Conservation (phyloP, 2,329 filamentous ascomycete genomes). For the Ceratocystis albifundus region DNA sequence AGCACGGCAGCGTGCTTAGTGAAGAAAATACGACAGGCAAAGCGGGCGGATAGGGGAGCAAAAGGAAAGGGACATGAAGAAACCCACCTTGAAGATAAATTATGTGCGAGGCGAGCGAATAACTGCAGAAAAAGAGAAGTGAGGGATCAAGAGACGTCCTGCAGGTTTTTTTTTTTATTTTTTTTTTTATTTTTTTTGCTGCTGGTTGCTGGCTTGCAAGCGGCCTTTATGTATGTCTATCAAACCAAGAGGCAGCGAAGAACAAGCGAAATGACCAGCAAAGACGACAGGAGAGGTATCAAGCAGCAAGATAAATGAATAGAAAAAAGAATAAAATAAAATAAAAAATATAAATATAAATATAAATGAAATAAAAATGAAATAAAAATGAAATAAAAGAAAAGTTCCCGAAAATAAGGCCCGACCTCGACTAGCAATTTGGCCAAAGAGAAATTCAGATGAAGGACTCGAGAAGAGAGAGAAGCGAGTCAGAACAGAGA, state of each 20-base stretch:
- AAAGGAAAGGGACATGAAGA: neutral
- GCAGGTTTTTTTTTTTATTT: too few species aligned
- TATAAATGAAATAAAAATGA: neutral
- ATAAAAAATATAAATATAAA: slow-evolving; percentile 13
- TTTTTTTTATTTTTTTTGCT: too few species aligned
- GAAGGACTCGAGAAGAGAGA: slow-evolving; percentile 13
- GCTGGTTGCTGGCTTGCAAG: too few species aligned
- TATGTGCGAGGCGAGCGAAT: too few species aligned
- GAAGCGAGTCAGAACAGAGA: slow-evolving; percentile 5
- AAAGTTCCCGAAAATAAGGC: slow-evolving; percentile 14
- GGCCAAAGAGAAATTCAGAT: slow-evolving; percentile 26
- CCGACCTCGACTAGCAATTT: slow-evolving; percentile 19
- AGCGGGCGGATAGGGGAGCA: neutral
- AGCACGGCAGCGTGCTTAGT: neutral
- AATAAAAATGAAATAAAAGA: slow-evolving; percentile 23
- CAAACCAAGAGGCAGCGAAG: too few species aligned
- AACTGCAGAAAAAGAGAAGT: neutral
- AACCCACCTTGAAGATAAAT: too few species aligned
- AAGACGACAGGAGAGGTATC: neutral
- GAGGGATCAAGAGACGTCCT: too few species aligned
- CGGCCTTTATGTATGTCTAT: too few species aligned
- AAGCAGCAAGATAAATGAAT: neutral
- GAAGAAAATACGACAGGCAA: too few species aligned
- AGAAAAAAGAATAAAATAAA: slow-evolving; percentile 2
- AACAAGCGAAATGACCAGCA: neutral